A percentile compares a stretch with the other conserved stretches of the same genome.
Evolutionary conservation across 176 grass and related monocot species (phyloP).

Genomic region (Rhynchospora breviuscula): DNA sequence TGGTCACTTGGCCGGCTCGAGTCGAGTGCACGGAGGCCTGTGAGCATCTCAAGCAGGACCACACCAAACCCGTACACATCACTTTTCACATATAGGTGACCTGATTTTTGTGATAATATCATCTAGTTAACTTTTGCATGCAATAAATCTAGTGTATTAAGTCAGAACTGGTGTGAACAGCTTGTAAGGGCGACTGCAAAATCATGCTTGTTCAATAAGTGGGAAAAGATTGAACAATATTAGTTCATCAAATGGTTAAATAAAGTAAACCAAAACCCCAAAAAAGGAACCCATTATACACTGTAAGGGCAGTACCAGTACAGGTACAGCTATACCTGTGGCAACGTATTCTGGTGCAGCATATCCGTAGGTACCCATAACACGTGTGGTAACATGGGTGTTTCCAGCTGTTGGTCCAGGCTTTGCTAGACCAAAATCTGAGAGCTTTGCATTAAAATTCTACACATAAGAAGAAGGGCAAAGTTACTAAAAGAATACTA

Average conservation of each 20-base stretch:
- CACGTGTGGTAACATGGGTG: slow-evolving; percentile 66
- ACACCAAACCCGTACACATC: slow-evolving; percentile 87
- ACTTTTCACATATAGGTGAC: slow-evolving; percentile 80
- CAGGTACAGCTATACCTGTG: slow-evolving; percentile 38
- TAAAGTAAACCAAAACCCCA: not conserved
- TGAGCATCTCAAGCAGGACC: slow-evolving; percentile 67
- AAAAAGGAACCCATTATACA: not conserved
- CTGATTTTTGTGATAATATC: slow-evolving; percentile 21
- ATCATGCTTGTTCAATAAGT: not conserved
- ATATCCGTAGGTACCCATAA: slow-evolving; percentile 88
- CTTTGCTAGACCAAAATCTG: slow-evolving; percentile 93
- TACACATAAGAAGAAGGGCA: not conserved
- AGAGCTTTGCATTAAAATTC: slow-evolving; percentile 71
- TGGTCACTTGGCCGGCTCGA: slow-evolving; percentile 57
- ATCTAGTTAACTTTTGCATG: not conserved
- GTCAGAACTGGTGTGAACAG: not conserved
- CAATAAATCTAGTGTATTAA: not conserved
- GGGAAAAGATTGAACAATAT: not conserved
- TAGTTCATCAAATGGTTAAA: not conserved
- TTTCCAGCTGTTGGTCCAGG: slow-evolving; percentile 51
- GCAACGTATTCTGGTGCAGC: slow-evolving; percentile 91
- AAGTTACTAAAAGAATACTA: not conserved
- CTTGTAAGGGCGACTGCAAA: not conserved
- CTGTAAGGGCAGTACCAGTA: not conserved
- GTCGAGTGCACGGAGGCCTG: slow-evolving; percentile 69